Evolutionary conservation across 164 flowering plant genomes (phyloP).

Genomic region (Magnolia kwangsiensis): DNA sequence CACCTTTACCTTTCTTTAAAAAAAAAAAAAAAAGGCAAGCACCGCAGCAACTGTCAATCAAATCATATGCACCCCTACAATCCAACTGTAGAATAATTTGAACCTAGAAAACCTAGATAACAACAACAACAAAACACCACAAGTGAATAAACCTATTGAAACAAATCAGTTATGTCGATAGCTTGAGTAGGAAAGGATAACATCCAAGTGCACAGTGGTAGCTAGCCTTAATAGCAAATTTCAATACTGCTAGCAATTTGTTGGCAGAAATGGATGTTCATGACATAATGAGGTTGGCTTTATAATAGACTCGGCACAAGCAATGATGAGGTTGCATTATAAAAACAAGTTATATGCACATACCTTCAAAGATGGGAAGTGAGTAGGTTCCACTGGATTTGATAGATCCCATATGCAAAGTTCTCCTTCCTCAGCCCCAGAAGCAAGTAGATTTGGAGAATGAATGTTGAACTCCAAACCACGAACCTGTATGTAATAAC

Average conservation of each 20-base stretch:
- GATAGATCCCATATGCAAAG: constrained; percentile 93
- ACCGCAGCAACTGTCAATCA: neutral
- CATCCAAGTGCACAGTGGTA: neutral
- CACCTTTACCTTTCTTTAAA: neutral
- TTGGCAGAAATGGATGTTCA: neutral
- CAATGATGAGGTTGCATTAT: neutral
- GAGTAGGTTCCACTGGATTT: constrained; percentile 68
- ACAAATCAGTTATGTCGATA: neutral
- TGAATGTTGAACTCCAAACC: constrained; percentile 81
- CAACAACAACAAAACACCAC: neutral
- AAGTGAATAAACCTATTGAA: neutral
- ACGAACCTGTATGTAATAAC: constrained; percentile 54
- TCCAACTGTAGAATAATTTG: neutral
- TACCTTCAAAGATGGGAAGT: constrained; percentile 84
- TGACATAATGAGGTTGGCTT: neutral
- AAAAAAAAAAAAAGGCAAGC: neutral
- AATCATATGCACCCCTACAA: neutral
- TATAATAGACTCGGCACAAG: neutral
- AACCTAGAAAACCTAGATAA: neutral
- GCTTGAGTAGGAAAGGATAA: no score
- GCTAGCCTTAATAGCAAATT: no score
- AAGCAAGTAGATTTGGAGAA: constrained; percentile 78
- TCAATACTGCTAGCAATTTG: neutral
- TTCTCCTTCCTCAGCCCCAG: constrained; percentile 98
- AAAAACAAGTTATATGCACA: neutral